phyloP scores from a whole-genome alignment of 2,329 filamentous ascomycete species.

The Aulographum hederae region DNA sequence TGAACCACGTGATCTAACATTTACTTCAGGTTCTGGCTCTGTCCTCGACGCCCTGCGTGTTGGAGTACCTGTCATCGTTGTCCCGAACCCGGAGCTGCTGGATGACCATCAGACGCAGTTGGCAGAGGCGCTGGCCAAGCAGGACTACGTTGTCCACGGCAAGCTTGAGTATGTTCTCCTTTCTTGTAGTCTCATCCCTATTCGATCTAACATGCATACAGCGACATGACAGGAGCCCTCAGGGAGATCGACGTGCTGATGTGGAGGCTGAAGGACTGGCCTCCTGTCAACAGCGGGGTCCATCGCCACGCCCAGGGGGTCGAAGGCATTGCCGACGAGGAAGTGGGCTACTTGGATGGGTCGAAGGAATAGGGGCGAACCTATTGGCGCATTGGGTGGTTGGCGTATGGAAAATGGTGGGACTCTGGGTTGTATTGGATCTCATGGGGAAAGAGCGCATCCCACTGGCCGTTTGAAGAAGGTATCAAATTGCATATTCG shows the following conservation, averaged over 20 bases:
- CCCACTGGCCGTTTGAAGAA: too few relatives aligned
- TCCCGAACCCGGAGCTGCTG: constrained; percentile 66
- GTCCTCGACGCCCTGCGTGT: constrained; percentile 68
- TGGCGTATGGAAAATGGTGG: too few relatives aligned
- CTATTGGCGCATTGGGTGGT: too few relatives aligned
- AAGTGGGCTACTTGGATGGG: constrained; percentile 38
- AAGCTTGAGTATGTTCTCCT: constrained; percentile 38
- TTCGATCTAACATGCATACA: constrained; percentile 9
- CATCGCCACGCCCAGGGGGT: constrained; percentile 24
- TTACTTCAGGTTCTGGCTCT: constrained; percentile 59
- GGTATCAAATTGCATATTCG: too few relatives aligned
- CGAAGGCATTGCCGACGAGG: constrained; percentile 35
- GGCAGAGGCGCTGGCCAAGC: constrained; percentile 52
- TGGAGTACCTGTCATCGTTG: constrained; percentile 63
- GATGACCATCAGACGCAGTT: constrained; percentile 87
- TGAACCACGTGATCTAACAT: neutral
- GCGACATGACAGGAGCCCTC: constrained; percentile 29
- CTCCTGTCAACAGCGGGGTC: constrained; percentile 27
- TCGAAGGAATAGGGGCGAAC: too few relatives aligned
- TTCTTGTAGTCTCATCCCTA: neutral
- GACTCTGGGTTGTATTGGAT: too few relatives aligned
- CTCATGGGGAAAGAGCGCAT: too few relatives aligned
- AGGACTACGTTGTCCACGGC: constrained; percentile 63
- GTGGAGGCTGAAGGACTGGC: constrained; percentile 26
- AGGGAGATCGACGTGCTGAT: constrained; percentile 28